Evolutionary conservation across 495 filamentous ascomycete genomes (phyloP).

Genomic region (Penicillium soppii): DNA sequence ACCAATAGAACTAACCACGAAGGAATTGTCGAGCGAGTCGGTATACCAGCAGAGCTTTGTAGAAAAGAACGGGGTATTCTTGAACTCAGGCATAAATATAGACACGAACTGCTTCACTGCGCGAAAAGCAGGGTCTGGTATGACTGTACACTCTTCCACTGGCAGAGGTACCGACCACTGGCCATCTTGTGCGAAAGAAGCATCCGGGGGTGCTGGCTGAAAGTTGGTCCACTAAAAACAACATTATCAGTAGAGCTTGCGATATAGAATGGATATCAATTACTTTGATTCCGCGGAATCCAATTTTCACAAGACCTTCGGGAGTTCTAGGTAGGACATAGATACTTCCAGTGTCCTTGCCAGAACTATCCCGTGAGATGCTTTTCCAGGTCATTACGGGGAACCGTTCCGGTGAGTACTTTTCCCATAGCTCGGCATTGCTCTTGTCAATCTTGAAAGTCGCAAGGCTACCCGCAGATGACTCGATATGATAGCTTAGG

Average conservation of each 20-base stretch:
- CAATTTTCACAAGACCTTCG: slow-evolving; percentile 16
- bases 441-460: slow-evolving; percentile 16
- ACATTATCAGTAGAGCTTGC: background rate
- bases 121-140: slow-evolving; percentile 10
- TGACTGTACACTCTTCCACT: background rate
- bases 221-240: slow-evolving; percentile 17
- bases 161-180: slow-evolving; percentile 18
- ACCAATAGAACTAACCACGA: slow-evolving; percentile 7
- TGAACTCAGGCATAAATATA: slow-evolving; percentile 16
- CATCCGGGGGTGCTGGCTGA: slow-evolving; percentile 9
- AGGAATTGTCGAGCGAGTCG: slow-evolving; percentile 21
- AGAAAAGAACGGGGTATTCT: slow-evolving; percentile 12
- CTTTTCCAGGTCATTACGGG: slow-evolving; percentile 20
- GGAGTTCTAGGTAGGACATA: slow-evolving; percentile 20
- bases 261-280: background rate
- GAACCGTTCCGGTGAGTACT: slow-evolving; percentile 18
- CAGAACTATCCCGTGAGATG: slow-evolving; percentile 6
- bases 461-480: slow-evolving; percentile 16
- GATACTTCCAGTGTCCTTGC: slow-evolving; percentile 19
- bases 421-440: slow-evolving; percentile 14
- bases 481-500: slow-evolving; percentile 18
- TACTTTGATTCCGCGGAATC: slow-evolving; percentile 19
- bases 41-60: slow-evolving; percentile 26
- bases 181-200: slow-evolving; percentile 16
- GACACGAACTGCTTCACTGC: slow-evolving; percentile 16